Evolutionary conservation across 73 alveolate genomes (phyloP), one percentile per base, ranked within the genome.

Genomic region (Paramecium sexaurelia): DNA sequence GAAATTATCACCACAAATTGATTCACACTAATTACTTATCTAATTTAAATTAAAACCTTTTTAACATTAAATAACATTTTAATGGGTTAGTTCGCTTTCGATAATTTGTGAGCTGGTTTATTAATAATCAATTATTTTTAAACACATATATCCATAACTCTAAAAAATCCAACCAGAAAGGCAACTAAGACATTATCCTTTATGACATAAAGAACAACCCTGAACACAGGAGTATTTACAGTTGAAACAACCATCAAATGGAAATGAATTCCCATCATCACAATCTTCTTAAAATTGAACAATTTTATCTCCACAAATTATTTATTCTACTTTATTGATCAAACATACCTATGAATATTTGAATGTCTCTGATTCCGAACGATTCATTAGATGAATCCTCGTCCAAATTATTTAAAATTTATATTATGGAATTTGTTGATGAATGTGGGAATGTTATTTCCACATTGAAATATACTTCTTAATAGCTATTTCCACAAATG

Each of bases 211-310:
- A 1, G 8, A n/a, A 51, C 66, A 51, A n/a, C 66, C 66, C 5
- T 51, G 29, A 17, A 51, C 66, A 51, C 66, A 51, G 0, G 66
- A 51, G 11, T 17, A 51, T 17, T 13, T 5, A 17, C 66, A 51
- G 5, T 20, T 8, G n/a, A 41, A 47, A 36, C 92, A 85, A 29
- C 92, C 92, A 85, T 85, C 92, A 47, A 89, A 89, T 7, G 40
- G 39, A 35, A 20, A 29, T 13, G 20, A 20, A 61, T 85, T 85
- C 6, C 85, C 92, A 36, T 85, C 92, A 35, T 85, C 92, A 55
- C 92, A 85, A 3, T 45, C 51, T 61, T 85, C 92, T 8, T 11
- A 5, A 13, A 5, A 4, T 20, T 51, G 11, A 5, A 51, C 5
- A 0, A 51, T 17, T 51, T 51, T 3, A 51, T 51, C 66, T 3